A percentile compares a stretch with the other conserved stretches of the same genome.
Conservation (phyloP, 1,139 yeast species). For the Blastobotrys capitulatus region DNA sequence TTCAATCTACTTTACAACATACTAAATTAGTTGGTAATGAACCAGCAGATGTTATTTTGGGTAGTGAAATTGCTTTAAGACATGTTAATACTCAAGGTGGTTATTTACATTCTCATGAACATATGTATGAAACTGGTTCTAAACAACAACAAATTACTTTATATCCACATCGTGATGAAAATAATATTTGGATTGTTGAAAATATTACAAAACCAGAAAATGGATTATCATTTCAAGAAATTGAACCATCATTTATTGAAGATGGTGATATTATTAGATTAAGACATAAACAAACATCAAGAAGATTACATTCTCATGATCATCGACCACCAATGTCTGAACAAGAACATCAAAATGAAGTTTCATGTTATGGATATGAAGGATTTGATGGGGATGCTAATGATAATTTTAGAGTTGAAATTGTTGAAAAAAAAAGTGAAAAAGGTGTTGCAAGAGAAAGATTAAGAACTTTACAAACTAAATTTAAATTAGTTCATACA, state of each 20-base stretch:
- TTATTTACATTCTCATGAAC: constrained; percentile 87
- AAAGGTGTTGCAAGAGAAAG: constrained; percentile 54
- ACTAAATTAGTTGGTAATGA: constrained; percentile 63
- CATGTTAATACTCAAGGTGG: constrained; percentile 90
- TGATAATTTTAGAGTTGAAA: constrained; percentile 90
- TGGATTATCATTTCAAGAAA: constrained; percentile 27
- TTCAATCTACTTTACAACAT: constrained; percentile 72
- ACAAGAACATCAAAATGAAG: constrained; percentile 96
- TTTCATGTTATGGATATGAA: constrained; percentile 81
- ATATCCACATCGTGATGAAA: constrained; percentile 86
- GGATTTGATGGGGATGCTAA: constrained; percentile 94
- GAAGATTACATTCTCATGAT: constrained; percentile 94
- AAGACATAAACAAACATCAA: constrained; percentile 58
- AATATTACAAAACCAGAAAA: constrained; percentile 23
- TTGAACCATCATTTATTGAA: constrained; percentile 49
- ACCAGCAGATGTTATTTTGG: constrained; percentile 79
- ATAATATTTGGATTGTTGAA: constrained; percentile 67
- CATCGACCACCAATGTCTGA: constrained; percentile 89
- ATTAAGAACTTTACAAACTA: constrained; percentile 74
- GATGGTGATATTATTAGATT: constrained; percentile 81
- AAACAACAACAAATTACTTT: constrained; percentile 88
- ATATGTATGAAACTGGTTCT: constrained; percentile 84
- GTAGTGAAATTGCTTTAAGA: constrained; percentile 72
- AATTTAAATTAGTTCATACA: constrained; percentile 83
- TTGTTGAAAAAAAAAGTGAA: constrained; percentile 55